These are phyloP conservation scores for Cerioporus squamosus DNA, from an alignment of 1,284 basidiomycete genomes.

Conservation along the genomic window DNA sequence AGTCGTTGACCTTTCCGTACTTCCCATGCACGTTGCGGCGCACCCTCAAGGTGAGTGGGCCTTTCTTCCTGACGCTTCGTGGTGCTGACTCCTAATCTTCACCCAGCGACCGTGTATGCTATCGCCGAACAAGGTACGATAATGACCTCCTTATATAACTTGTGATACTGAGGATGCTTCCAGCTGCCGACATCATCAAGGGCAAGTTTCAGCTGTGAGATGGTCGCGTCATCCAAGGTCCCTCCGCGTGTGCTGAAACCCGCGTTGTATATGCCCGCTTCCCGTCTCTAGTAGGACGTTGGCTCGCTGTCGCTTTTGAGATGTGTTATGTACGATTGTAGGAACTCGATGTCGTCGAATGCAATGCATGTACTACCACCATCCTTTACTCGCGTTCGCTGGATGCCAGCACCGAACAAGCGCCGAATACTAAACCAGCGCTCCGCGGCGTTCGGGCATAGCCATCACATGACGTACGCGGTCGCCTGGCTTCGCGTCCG, in stretches of 20 bases:
- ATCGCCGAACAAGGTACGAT: slow-evolving; percentile 37
- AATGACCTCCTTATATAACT: not conserved
- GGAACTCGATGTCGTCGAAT: not conserved
- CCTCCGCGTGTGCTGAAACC: not conserved
- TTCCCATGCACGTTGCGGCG: slow-evolving; percentile 33
- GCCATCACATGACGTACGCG: slow-evolving; percentile 15
- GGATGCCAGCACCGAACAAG: too few relatives aligned
- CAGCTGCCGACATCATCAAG: slow-evolving; percentile 39
- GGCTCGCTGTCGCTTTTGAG: not conserved
- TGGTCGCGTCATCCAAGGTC: slow-evolving; percentile 3
- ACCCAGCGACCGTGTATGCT: slow-evolving; percentile 32
- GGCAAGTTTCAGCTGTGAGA: slow-evolving; percentile 27
- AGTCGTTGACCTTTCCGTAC: slow-evolving; percentile 40
- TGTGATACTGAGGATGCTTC: not conserved
- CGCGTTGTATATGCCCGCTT: not conserved
- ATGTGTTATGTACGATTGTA: not conserved
- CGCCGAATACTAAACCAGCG: not conserved
- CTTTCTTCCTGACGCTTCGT: not conserved
- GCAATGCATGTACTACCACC: too few relatives aligned
- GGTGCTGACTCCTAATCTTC: slow-evolving; percentile 2
- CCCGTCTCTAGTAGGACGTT: not conserved
- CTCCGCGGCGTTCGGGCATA: not conserved
- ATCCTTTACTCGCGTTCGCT: too few relatives aligned
- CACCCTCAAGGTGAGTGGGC: slow-evolving; percentile 33
- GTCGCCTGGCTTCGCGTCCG: not conserved